These are phyloP conservation scores for Mortierella claussenii DNA, from an alignment of 192 early-diverging fungal species.

Conservation along the genomic window DNA sequence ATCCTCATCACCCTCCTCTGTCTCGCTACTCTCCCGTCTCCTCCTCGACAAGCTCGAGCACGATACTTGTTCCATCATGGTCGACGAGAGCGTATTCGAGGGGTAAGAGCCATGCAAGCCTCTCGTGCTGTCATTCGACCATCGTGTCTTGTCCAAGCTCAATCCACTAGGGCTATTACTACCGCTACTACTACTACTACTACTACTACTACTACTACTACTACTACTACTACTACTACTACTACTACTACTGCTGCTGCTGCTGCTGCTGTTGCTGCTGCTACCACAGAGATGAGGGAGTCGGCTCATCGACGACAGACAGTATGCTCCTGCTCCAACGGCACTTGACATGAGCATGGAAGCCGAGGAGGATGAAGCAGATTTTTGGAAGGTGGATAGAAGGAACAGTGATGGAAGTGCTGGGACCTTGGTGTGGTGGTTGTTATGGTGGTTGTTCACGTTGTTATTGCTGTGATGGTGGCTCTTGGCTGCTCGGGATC, in stretches of 20 bases:
- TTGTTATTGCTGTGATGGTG: not conserved
- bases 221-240: no score
- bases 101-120: constrained; percentile 6
- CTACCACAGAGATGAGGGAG: no score
- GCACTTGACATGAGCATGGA: no score
- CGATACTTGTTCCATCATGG: not conserved
- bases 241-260: no score
- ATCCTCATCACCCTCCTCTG: not conserved
- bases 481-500: constrained; percentile 1
- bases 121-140: constrained; percentile 33
- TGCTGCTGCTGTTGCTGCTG: no score
- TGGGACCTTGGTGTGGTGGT: not conserved
- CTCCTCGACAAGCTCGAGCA: not conserved
- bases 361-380: no score
- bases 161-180: not conserved
- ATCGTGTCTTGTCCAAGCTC: constrained; percentile 16
- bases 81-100: not conserved
- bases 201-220: no score
- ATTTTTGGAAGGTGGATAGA: no score
- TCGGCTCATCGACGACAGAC: no score
- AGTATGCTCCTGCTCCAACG: no score
- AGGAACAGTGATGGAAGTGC: not conserved
- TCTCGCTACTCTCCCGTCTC: not conserved
- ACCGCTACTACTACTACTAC: not conserved
- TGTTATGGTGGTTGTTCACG: not conserved